phyloP scores from a whole-genome alignment of 208 protist genomes.

The Leptomonas seymouri region DNA sequence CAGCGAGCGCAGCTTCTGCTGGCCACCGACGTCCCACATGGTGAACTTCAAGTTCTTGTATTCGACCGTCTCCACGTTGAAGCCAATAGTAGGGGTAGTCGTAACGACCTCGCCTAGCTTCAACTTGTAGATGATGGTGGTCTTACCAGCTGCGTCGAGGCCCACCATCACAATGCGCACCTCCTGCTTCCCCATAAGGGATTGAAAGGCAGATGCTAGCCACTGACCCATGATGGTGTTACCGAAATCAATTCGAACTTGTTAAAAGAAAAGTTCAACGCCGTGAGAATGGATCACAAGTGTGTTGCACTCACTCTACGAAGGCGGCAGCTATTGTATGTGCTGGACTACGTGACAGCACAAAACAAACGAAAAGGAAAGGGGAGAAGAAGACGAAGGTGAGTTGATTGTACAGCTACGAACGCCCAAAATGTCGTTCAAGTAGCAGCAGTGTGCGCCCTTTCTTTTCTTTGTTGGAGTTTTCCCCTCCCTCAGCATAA shows the following conservation, averaged over 20 bases:
- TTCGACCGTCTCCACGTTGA: slow-evolving; percentile 98
- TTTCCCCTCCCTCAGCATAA: no score
- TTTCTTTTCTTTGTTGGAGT: no score
- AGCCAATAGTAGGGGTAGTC: slow-evolving; percentile 97
- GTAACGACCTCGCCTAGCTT: slow-evolving; percentile 97
- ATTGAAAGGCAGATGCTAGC: slow-evolving; percentile 53
- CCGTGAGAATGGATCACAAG: no score
- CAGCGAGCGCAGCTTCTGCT: slow-evolving; percentile 96
- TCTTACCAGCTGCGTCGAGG: slow-evolving; percentile 98
- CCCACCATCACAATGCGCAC: slow-evolving; percentile 98
- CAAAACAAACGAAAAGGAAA: no score
- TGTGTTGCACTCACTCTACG: no score
- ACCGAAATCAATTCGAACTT: neutral
- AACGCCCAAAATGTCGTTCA: no score
- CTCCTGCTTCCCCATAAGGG: slow-evolving; percentile 96
- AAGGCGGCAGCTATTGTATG: no score
- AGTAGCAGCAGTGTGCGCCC: no score
- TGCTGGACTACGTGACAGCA: no score
- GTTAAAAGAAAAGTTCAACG: no score
- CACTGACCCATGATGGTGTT: slow-evolving; percentile 35
- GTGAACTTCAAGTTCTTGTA: slow-evolving; percentile 98
- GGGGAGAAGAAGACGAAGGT: no score
- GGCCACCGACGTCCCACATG: slow-evolving; percentile 97
- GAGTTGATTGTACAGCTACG: no score
- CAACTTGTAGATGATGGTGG: slow-evolving; percentile 98